Evolutionary conservation across 2,329 filamentous ascomycete genomes (phyloP), one percentile per base, ranked within the genome.

Genomic region (Alternaria infectoria): DNA sequence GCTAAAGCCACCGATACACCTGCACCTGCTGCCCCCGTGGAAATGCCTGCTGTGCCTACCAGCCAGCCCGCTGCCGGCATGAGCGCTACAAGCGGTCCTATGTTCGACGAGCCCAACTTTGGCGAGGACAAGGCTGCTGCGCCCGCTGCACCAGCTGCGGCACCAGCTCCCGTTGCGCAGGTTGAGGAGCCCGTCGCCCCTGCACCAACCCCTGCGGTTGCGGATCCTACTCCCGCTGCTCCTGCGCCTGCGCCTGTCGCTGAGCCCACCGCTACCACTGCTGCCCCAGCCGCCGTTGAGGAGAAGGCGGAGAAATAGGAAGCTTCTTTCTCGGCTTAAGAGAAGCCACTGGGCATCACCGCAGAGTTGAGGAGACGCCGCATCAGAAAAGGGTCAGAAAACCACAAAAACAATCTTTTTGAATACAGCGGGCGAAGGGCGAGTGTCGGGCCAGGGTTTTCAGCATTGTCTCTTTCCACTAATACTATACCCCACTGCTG

Each of bases 11-110:
- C 57, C 3, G 66, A 67, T 26, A 43, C 49, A 15, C 49, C 59
- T 44, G 62, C 69, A 19, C 65, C 68, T 17, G 62, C 66, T 32
- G 66, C 65, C 26, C 55, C 70, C 3, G 62, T 72, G 19, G 66
- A 71, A 40, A 56, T 69, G 10, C 72, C 75, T 6, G 68, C 68
- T 11, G 58, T 77, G 44, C 75, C 77, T 5, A 58, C 69, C 8
- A 66, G 65, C 12, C 70, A 74, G 64, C 71, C 73, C 23, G 77
- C 76, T 21, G 75, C 75, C 17, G 77, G 78, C 32, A 80, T 80
- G 79, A 79, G 76, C 36, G 79, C 79, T 12, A 81, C 79, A 10
- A 79, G 76, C 32, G 79, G 79, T 15, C 79, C 79, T 10, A 61
- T 81, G 70, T 71, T 69, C 43, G 77, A 78, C 23, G 70, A 78